phyloP scores from a whole-genome alignment of 2,329 filamentous ascomycete genomes.

The Monosporascus sp. region DNA sequence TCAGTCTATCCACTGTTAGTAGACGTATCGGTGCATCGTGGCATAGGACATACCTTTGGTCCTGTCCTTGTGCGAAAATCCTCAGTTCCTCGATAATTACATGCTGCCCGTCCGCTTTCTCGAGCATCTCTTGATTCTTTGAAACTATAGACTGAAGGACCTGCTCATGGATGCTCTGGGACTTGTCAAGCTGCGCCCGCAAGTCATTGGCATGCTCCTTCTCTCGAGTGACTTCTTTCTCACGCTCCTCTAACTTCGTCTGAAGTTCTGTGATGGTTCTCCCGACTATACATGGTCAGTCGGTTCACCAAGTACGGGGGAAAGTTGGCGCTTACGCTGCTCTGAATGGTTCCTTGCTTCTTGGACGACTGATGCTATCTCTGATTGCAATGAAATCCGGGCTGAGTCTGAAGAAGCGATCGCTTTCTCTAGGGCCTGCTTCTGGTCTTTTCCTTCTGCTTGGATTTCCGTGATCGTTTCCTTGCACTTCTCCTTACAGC shows the following conservation, averaged over 20 bases:
- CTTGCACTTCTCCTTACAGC: slow-evolving; percentile 28
- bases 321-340: slow-evolving; percentile 10
- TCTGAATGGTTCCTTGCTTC: slow-evolving; percentile 9
- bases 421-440: slow-evolving; percentile 25
- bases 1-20: slow-evolving; percentile 14
- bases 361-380: slow-evolving; percentile 8
- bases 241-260: slow-evolving; percentile 13
- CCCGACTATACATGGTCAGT: slow-evolving; percentile 15
- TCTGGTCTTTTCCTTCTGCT: slow-evolving; percentile 26
- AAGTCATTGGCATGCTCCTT: slow-evolving; percentile 12
- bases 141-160: slow-evolving; percentile 11
- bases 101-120: slow-evolving; percentile 8
- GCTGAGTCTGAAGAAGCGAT: slow-evolving; percentile 6
- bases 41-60: slow-evolving; percentile 10
- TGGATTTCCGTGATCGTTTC: slow-evolving; percentile 29
- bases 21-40: neutral
- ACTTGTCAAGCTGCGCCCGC: slow-evolving; percentile 13
- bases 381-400: slow-evolving; percentile 12
- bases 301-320: neutral
- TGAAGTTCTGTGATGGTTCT: slow-evolving; percentile 12
- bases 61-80: slow-evolving; percentile 10
- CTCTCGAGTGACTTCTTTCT: slow-evolving; percentile 16
- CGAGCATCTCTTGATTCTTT: slow-evolving; percentile 15
- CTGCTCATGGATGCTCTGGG: slow-evolving; percentile 11
- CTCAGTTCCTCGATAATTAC: slow-evolving; percentile 8